Percentiles rank a stretch among this genome's conserved stretches.
Evolutionary conservation across 805 yeast genomes (phyloP).

Genomic region (Babjeviella inositovora): DNA sequence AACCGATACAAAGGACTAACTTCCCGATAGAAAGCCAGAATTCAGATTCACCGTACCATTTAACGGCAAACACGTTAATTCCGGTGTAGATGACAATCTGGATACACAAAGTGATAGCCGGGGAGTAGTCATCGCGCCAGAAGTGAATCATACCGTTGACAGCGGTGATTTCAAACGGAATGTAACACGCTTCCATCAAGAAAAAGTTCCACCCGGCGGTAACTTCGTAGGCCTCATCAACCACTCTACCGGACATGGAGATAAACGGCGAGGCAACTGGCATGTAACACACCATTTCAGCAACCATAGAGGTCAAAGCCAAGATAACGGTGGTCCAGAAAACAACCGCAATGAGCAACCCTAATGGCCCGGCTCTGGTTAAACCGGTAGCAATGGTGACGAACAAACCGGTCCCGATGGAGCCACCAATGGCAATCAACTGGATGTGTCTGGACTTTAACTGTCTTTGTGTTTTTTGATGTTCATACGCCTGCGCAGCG

Average conservation of each 20-base stretch:
- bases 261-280: slow-evolving; percentile 19
- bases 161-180: slow-evolving; percentile 30
- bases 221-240: slow-evolving; percentile 17
- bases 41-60: slow-evolving; percentile 32
- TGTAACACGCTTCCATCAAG: slow-evolving; percentile 24
- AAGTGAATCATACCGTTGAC: slow-evolving; percentile 35
- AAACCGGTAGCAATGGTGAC: slow-evolving; percentile 18
- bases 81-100: slow-evolving; percentile 23
- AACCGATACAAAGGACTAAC: slow-evolving; percentile 27
- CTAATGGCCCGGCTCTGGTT: slow-evolving; percentile 15
- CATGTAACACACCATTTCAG: slow-evolving; percentile 17
- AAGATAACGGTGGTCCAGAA: slow-evolving; percentile 14
- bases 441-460: slow-evolving; percentile 16
- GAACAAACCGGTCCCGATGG: slow-evolving; percentile 19
- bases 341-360: slow-evolving; percentile 12
- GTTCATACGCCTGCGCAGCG: too few species aligned
- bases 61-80: slow-evolving; percentile 29
- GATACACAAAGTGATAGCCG: slow-evolving; percentile 25
- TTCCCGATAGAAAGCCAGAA: slow-evolving; percentile 29
- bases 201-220: slow-evolving; percentile 18
- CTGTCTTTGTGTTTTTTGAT: slow-evolving; percentile 14
- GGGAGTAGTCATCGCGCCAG: slow-evolving; percentile 30
- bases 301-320: slow-evolving; percentile 15
- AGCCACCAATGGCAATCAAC: slow-evolving; percentile 21
- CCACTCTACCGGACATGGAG: slow-evolving; percentile 17